Percentiles rank a stretch among this genome's conserved stretches.
Evolutionary conservation across 768 basidiomycete species (phyloP).

Genomic region (Lentinula lateritia): DNA sequence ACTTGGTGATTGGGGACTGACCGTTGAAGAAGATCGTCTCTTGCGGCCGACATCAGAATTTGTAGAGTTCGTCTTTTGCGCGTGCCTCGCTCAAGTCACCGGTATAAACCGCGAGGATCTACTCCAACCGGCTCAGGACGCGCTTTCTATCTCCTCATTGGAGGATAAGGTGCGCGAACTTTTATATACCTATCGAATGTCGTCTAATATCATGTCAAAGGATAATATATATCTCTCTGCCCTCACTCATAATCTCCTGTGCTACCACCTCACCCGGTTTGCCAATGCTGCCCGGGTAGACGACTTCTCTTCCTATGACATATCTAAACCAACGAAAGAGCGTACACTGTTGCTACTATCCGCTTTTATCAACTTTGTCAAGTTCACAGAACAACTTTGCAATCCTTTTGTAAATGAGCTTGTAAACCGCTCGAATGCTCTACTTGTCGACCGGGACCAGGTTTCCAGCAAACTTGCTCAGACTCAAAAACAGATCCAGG

Average conservation of each 20-base stretch:
- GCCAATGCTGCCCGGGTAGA: conserved; percentile 69
- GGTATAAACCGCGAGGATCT: conserved; percentile 55
- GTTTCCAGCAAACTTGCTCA: conserved; percentile 42
- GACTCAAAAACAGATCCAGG: conserved; percentile 44
- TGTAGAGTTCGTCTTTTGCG: conserved; percentile 62
- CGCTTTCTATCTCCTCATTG: conserved; percentile 44
- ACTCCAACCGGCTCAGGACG: conserved; percentile 50
- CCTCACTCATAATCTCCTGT: conserved; percentile 48
- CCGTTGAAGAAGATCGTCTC: conserved; percentile 64
- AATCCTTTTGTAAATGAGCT: conserved; percentile 56
- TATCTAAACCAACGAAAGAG: conserved; percentile 65
- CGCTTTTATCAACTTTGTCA: conserved; percentile 90
- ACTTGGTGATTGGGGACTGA: conserved; percentile 64
- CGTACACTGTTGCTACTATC: conserved; percentile 75
- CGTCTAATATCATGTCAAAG: conserved; percentile 33
- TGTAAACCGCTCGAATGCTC: conserved; percentile 48
- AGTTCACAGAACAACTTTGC: conserved; percentile 75
- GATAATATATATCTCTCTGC: conserved; percentile 51
- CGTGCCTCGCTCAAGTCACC: conserved; percentile 70
- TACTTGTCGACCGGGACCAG: conserved; percentile 60
- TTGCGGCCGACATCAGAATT: conserved; percentile 63
- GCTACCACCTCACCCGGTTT: conserved; percentile 40
- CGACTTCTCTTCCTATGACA: conserved; percentile 72
- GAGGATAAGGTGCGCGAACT: conserved; percentile 45
- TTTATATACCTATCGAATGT: not conserved